Base-by-base conservation (phyloP, 2,329 filamentous ascomycete genomes). In the Monosporascus sp. region DNA sequence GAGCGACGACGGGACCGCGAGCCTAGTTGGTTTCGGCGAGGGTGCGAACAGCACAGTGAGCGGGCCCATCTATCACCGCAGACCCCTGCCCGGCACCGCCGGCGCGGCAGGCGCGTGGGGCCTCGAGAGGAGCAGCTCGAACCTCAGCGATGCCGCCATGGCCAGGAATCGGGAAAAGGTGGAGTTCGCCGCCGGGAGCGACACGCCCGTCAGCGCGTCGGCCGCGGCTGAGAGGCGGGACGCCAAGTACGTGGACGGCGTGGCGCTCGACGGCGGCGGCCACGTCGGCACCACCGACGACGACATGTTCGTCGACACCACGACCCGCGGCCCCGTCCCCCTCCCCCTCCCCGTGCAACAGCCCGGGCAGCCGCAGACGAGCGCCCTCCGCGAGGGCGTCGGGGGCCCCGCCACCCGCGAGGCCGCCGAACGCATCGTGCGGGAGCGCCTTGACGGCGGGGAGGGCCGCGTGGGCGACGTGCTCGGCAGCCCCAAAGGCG, bases 21-120 rank as follows among this genome's bases (percentile, higher is more conserved):
- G 88, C 57, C 78, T 97, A 6, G 93, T 97, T 9, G 93, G 88
- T 0, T 97, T 97, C 62, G 93, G 93, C 49, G 92, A 97, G 69
- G 93, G 92, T 36, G 92, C 93, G 9, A 89, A 87, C 61, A 90
- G 88, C 68, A 90, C 90, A 5, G 86, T 92, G 53, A 90, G 86
- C 55, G 90, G 90, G 0, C 89, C 89, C 39, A 88, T 88, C 66
- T 80, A 88, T 72, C 75, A 81, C 68, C 72, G 80, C 55, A 68
- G 79, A 48, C 69, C 75, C 49, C 70, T 71, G 58, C 76, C 74
- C 60, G 72, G 66, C 57, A 71, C 61, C 54, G 66, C 54, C 20
- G 65, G 63, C 27, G 60, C 60, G 7, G 54, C 56, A 5, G 64
- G 60, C 4, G 55, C 64, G 7, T 79, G 74, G 74, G 67, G 65